Conservation (phyloP, 148 eudicot species). For the Rhododendron ferrugineum region DNA sequence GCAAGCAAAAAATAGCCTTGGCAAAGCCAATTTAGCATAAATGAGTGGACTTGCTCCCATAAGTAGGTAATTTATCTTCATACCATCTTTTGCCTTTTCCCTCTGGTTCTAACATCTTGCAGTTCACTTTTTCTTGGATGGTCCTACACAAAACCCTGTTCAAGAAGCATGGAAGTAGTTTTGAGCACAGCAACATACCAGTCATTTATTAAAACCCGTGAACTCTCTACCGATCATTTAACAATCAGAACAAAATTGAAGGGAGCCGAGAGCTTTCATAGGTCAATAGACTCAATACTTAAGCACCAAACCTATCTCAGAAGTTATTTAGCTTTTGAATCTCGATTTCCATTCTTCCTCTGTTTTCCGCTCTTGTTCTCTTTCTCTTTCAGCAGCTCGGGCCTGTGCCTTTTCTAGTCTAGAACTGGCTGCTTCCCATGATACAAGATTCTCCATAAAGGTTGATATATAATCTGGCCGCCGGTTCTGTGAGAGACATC, state of each 20-base stretch:
- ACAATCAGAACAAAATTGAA: not conserved
- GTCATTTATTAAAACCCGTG: not conserved
- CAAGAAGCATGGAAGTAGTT: not conserved
- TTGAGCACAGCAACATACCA: not conserved
- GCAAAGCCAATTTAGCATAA: not conserved
- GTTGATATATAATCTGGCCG: constrained; percentile 82
- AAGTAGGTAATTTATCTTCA: not conserved
- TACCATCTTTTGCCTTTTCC: not conserved
- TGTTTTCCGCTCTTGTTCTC: constrained; percentile 23
- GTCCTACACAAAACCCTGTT: not conserved
- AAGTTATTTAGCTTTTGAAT: constrained; percentile 28
- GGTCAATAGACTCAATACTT: not conserved
- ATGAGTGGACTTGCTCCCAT: not conserved
- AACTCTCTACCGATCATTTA: not conserved
- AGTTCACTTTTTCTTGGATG: not conserved
- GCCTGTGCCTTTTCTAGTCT: constrained; percentile 80
- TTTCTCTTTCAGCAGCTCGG: constrained; percentile 45
- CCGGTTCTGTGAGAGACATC: constrained; percentile 53
- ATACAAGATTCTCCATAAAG: constrained; percentile 81
- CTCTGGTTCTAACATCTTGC: not conserved
- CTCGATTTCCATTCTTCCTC: not conserved
- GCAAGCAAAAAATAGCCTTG: not conserved
- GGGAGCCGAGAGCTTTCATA: not conserved
- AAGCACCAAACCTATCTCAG: not conserved
- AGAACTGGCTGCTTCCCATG: constrained; percentile 84